phyloP scores from a whole-genome alignment of 2,329 filamentous ascomycete genomes.

The Aspergillus luchuensis region DNA sequence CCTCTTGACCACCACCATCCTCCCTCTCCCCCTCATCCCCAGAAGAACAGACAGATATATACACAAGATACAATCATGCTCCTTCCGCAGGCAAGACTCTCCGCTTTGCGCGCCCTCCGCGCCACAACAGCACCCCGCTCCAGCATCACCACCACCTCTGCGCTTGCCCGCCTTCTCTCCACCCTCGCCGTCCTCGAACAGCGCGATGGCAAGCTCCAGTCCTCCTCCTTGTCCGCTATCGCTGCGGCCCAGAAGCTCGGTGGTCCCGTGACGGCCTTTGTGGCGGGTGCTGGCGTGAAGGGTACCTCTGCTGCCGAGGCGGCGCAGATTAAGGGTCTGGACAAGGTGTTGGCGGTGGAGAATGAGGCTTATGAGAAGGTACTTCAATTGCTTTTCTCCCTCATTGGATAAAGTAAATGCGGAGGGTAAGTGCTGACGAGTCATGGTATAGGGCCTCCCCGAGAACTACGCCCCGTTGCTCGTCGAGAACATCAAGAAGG shows the following conservation, averaged over 20 bases:
- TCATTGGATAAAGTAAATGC: not conserved
- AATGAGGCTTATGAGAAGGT: constrained; percentile 93
- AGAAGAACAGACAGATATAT: not conserved
- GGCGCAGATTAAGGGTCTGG: constrained; percentile 84
- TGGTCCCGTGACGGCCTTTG: constrained; percentile 79
- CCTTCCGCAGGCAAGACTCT: constrained; percentile 38
- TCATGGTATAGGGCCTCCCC: constrained; percentile 70
- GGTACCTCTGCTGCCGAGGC: constrained; percentile 73
- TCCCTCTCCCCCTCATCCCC: not conserved
- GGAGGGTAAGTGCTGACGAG: constrained; percentile 8
- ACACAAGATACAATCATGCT: constrained; percentile 28
- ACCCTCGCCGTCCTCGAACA: constrained; percentile 93
- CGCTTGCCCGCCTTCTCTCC: constrained; percentile 72
- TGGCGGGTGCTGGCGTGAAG: constrained; percentile 80
- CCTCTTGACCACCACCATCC: not conserved
- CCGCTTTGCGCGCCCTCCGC: constrained; percentile 46
- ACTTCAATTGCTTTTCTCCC: constrained; percentile 7
- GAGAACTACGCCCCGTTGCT: constrained; percentile 94
- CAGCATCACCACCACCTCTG: constrained; percentile 53
- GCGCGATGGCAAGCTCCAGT: constrained; percentile 81
- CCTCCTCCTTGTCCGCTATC: constrained; percentile 79
- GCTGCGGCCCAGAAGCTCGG: constrained; percentile 85
- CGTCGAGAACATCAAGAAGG: constrained; percentile 95
- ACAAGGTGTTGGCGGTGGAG: constrained; percentile 88
- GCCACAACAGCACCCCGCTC: constrained; percentile 42